phyloP scores from a whole-genome alignment of 108 stramenopile species.

The Fragilariopsis cylindrus region DNA sequence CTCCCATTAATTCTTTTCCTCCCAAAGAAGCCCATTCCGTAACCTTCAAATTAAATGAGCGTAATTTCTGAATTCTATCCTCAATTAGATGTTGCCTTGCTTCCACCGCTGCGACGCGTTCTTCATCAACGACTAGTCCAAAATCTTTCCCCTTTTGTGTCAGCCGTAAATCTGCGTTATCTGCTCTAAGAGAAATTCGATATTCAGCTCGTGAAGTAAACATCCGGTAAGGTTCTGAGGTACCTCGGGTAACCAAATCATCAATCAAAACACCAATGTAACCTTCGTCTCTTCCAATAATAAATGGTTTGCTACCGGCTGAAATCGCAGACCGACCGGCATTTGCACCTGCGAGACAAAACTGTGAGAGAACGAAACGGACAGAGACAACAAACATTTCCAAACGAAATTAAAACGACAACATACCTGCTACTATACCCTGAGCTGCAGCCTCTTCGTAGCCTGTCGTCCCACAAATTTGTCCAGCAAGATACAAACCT shows the following conservation, averaged over 20 bases:
- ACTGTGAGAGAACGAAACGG: no score
- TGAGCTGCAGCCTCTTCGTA: constrained; percentile 99
- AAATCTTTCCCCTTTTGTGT: constrained; percentile 89
- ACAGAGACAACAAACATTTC: no score
- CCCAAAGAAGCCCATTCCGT: constrained; percentile 81
- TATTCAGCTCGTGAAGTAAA: constrained; percentile 97
- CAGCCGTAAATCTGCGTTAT: constrained; percentile 96
- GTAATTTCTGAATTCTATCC: constrained; percentile 59
- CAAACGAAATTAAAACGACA: no score
- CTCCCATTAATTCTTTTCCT: constrained; percentile 77
- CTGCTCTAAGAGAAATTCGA: constrained; percentile 86
- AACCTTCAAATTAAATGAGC: constrained; percentile 71
- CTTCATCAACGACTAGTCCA: constrained; percentile 85
- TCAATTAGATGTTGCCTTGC: constrained; percentile 74
- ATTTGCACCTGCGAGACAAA: constrained; percentile 64
- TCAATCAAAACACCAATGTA: constrained; percentile 98
- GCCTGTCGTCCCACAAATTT: constrained; percentile 98
- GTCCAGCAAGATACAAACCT: constrained; percentile 95
- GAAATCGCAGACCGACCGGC: constrained; percentile 73
- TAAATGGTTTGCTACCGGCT: constrained; percentile 69
- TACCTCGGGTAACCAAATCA: constrained; percentile 95
- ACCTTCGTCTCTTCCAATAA: constrained; percentile 93
- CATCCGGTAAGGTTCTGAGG: constrained; percentile 97
- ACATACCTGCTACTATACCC: constrained; percentile 78
- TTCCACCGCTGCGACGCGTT: constrained; percentile 79